A percentile compares a stretch with the other conserved stretches of the same genome.
These are phyloP conservation scores for Cytospora schulzeri DNA, from an alignment of 2,329 filamentous ascomycete species.

Conservation along the genomic window DNA sequence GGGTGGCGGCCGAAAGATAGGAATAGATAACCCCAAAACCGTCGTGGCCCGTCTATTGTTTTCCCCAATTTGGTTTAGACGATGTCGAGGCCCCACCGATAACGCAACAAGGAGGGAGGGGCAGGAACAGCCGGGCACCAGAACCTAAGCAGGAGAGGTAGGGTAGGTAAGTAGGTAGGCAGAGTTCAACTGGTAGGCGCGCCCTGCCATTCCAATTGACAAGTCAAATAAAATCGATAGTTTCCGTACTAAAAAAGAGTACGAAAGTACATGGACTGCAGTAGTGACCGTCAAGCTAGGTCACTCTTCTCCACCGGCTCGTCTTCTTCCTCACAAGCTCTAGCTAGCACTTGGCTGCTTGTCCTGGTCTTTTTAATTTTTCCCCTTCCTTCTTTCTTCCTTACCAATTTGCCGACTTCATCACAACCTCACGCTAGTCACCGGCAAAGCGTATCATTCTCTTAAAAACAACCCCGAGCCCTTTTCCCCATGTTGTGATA, in stretches of 20 bases:
- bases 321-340: background rate
- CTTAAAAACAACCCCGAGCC: background rate
- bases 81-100: background rate
- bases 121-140: background rate
- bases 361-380: background rate
- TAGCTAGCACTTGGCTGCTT: background rate
- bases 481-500: background rate
- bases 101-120: background rate
- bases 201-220: background rate
- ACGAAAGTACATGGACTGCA: background rate
- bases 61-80: background rate
- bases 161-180: no score
- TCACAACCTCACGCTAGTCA: background rate
- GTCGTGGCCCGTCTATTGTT: background rate
- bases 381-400: background rate
- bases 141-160: background rate
- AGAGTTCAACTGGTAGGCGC: no score
- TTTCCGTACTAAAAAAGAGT: background rate
- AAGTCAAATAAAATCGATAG: background rate
- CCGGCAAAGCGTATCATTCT: background rate
- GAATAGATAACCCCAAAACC: no score
- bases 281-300: background rate
- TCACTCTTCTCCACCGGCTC: background rate
- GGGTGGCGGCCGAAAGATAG: background rate
- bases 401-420: background rate